Percentiles rank a stretch among this genome's conserved stretches.
phyloP scores from a whole-genome alignment of 306 rosid species.

The Quercus alba region DNA sequence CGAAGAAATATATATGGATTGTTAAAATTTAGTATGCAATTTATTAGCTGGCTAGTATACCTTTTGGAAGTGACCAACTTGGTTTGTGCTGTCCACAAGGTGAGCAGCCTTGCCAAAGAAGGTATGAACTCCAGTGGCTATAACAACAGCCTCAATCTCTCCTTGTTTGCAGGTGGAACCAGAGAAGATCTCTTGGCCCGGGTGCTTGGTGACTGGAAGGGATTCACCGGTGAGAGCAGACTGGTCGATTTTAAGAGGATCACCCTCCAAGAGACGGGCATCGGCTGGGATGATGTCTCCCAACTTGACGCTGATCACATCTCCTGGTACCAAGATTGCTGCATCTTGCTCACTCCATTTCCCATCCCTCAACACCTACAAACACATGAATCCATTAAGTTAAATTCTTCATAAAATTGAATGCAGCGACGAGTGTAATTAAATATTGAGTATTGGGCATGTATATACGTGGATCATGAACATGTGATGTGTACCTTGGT shows the following conservation, averaged over 20 bases:
- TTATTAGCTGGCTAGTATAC: conserved; percentile 19
- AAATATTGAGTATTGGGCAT: background rate
- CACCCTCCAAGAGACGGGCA: conserved; percentile 90
- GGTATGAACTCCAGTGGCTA: conserved; percentile 93
- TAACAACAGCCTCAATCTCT: conserved; percentile 86
- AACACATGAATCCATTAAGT: background rate
- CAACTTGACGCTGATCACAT: conserved; percentile 81
- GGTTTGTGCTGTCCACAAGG: conserved; percentile 94
- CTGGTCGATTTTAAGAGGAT: conserved; percentile 84
- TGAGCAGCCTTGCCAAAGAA: conserved; percentile 97
- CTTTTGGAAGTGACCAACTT: conserved; percentile 93
- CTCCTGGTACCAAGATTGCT: conserved; percentile 85
- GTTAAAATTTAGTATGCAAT: background rate
- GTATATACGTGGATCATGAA: background rate
- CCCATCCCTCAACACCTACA: conserved; percentile 76
- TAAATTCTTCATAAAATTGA: background rate
- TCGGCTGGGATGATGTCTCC: conserved; percentile 94
- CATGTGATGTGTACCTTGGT: conserved; percentile 55
- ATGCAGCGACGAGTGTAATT: background rate
- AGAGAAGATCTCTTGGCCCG: conserved; percentile 77
- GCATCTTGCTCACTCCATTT: conserved; percentile 86
- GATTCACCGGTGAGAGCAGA: conserved; percentile 95
- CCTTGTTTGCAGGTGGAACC: conserved; percentile 98
- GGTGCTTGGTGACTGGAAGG: conserved; percentile 71
- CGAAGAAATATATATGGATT: background rate